These are phyloP conservation scores for Botrytis porri DNA, from an alignment of 2,329 filamentous ascomycete genomes.

Conservation along the genomic window DNA sequence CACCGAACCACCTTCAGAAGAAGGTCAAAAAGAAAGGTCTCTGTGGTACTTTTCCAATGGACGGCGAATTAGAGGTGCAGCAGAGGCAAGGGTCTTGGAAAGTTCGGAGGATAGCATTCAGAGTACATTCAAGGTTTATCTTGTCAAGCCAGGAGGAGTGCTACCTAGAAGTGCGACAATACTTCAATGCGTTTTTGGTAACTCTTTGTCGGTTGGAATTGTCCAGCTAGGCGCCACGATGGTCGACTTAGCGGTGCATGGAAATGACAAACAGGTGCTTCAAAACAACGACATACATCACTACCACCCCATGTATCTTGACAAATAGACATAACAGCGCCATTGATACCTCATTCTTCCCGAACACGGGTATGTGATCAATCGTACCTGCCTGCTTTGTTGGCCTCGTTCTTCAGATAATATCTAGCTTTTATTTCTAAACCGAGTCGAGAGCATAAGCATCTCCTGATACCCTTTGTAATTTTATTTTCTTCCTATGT, in stretches of 20 bases:
- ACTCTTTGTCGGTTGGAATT: not conserved
- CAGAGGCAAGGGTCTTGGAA: not conserved
- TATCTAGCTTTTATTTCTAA: not conserved
- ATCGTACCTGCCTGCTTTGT: not conserved
- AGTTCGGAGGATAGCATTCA: not conserved
- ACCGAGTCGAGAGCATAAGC: not conserved
- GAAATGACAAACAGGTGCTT: not conserved
- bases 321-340: too few relatives aligned
- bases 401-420: not conserved
- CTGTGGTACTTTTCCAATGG: not conserved
- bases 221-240: not conserved
- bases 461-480: not conserved
- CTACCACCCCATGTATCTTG: not conserved
- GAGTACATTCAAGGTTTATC: not conserved
- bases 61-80: slow-evolving; percentile 2
- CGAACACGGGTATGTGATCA: not conserved
- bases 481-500: not conserved
- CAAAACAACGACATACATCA: not conserved
- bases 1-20: slow-evolving; percentile 1
- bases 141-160: slow-evolving; percentile 5
- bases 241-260: not conserved
- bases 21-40: not conserved
- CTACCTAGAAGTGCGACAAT: not conserved
- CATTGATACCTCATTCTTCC: not conserved
- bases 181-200: not conserved